Evolutionary conservation across 768 basidiomycete genomes (phyloP).

Genomic region (Tricholomella constricta): DNA sequence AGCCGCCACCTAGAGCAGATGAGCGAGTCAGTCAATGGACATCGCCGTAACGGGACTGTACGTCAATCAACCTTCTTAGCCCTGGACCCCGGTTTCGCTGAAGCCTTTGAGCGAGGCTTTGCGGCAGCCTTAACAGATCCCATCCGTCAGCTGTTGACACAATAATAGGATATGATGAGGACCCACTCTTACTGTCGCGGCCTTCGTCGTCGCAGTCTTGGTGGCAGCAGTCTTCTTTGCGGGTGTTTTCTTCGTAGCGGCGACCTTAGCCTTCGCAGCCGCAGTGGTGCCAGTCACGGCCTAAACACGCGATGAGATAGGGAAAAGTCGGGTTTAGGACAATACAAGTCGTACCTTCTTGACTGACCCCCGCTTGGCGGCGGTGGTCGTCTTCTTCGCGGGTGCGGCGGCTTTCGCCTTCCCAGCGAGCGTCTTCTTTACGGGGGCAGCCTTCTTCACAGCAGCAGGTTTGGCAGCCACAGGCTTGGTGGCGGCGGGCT

Average conservation of each 20-base stretch:
- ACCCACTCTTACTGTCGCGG: conserved; percentile 32
- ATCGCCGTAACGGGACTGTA: not conserved
- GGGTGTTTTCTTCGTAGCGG: conserved; percentile 38
- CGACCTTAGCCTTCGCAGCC: conserved; percentile 41
- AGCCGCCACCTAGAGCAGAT: conserved; percentile 18
- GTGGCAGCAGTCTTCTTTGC: conserved; percentile 37
- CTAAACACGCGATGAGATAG: conserved; percentile 28
- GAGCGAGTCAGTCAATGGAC: conserved; percentile 1
- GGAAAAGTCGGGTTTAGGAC: not conserved
- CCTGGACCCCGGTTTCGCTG: conserved; percentile 25
- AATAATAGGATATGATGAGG: conserved; percentile 5
- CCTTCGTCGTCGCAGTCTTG: conserved; percentile 31
- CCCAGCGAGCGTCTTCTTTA: conserved; percentile 26
- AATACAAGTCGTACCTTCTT: conserved; percentile 55
- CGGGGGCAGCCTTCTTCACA: conserved; percentile 21
- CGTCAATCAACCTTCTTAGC: conserved; percentile 32
- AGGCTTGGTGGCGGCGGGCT: conserved; percentile 31
- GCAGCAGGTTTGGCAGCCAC: conserved; percentile 30
- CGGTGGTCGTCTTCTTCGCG: conserved; percentile 40
- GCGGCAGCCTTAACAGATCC: conserved; percentile 23
- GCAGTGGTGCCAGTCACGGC: conserved; percentile 51
- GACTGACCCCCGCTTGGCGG: conserved; percentile 48
- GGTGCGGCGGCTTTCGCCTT: conserved; percentile 26
- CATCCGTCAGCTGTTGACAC: not conserved
- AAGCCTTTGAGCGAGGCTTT: conserved; percentile 32